Evolutionary conservation across 2,329 filamentous ascomycete genomes (phyloP), one percentile per base, ranked within the genome.

Genomic region (Fusarium sp.): DNA sequence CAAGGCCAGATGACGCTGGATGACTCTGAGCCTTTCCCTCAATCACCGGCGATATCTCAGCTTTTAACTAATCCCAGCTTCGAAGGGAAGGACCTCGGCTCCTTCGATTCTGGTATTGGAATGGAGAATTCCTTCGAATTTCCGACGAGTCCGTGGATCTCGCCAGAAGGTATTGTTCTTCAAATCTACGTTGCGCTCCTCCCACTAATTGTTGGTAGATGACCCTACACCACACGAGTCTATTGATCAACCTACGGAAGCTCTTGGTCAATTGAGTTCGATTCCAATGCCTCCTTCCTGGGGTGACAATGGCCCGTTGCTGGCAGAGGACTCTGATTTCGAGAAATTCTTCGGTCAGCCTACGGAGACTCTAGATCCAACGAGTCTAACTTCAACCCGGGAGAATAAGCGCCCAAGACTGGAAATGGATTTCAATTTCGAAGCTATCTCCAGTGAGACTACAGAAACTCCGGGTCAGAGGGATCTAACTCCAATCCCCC

Each of bases 101-200:
- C 59, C 20, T 72, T 67, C 27, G 73, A 74, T 52, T 74, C 72
- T 2, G 72, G 72, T 18, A 65, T 74, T 32, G 72, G 71, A 8
- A 51, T 74, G 44, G 62, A 51, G 4, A 55, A 45, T 29, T 40
- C 65, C 15, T 38, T 44, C 25, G 49, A 62, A 22, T 24, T 41
- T 20, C 61, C 51, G 20, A 49, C 47, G 8, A 74, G 69, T 32
- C 60, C 54, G 11, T 71, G 66, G 55, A 54, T 67, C n/a, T 43
- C 40, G 12, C 67, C 40, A 67, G 62, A 58, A 43, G 66, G 70
- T 46, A 60, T 61, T 12, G 62, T 61, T 25, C 60, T 66, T 34
- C 46, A 44, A 12, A 13, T 27, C 60, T 15, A 41, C 18, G 13
- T n/a, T 54, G 24, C 41, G 41, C 8, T 32, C 53, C n/a, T 25